phyloP scores from a whole-genome alignment of 2,329 filamentous ascomycete species.

The Talaromyces pinophilus region DNA sequence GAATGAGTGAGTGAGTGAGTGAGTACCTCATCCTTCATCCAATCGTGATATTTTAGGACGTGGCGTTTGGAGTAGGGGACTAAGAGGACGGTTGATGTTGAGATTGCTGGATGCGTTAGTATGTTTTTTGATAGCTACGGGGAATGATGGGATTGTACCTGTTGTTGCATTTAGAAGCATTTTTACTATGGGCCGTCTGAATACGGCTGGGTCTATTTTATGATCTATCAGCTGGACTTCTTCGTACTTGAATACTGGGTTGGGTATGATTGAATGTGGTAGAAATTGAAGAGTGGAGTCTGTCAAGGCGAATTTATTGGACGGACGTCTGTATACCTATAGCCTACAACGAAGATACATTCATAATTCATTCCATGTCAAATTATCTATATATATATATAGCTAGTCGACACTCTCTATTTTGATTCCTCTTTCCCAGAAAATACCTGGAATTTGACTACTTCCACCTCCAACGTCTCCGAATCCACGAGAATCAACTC shows the following conservation, averaged over 20 bases:
- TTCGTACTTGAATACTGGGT: background rate
- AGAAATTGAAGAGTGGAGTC: constrained; percentile 8
- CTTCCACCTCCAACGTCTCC: constrained; percentile 78
- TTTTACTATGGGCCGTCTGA: background rate
- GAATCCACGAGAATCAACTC: constrained; percentile 81
- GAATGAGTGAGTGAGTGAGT: constrained; percentile 11
- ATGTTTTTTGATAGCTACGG: background rate
- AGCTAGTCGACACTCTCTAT: constrained; percentile 22
- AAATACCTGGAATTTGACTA: constrained; percentile 60
- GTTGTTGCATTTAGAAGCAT: constrained; percentile 42
- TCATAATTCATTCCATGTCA: constrained; percentile 13
- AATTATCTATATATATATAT: background rate
- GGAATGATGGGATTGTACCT: constrained; percentile 28
- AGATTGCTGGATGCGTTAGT: constrained; percentile 59
- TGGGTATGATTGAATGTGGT: background rate
- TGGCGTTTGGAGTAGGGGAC: constrained; percentile 83
- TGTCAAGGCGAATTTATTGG: background rate
- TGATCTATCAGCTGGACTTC: background rate
- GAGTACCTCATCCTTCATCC: constrained; percentile 79
- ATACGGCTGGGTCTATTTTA: background rate
- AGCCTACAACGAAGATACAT: background rate
- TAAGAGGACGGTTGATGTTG: constrained; percentile 66
- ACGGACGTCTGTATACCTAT: background rate
- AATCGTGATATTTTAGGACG: constrained; percentile 79
- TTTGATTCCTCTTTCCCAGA: constrained; percentile 37